Evolutionary conservation across 352 stramenopile genomes (phyloP), one percentile per base, ranked within the genome.

Genomic region (Phytophthora megakarya): DNA sequence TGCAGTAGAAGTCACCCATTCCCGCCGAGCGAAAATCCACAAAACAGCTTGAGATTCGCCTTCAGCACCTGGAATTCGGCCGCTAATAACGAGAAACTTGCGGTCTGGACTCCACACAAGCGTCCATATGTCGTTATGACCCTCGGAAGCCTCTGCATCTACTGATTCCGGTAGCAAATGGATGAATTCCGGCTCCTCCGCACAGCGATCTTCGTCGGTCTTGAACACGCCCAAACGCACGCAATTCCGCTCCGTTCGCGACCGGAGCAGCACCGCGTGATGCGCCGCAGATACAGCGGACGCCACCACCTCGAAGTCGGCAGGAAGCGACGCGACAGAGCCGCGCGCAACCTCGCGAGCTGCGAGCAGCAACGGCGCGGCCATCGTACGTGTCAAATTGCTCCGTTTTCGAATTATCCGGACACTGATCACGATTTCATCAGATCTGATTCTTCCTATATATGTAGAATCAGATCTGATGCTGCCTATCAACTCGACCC

Each of bases 21-120:
- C 46, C 30, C 70, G 46, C 15, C 68, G 60, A 0, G 78, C 67
- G 43, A 76, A 72, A 19, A 93, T 33, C 80, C 78, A 91, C 23
- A 93, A 7, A 18, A 65, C 50, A 33, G 50, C 43, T 70, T 75
- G 16, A 2, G 18, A 45, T 56, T 52, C 18, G 22, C 47, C 67
- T 21, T 75, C 53, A 10, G 56, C 53, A 35, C 12, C 37, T 21
- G 40, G n/a, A 16, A 76, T 23, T 19, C 53, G 51, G 11, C 81
- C 81, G 16, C 63, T 62, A 12, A 91, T 42, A 32, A 88, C 61
- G 23, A 93, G 57, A 54, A 85, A 76, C 9, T 73, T 65, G 7
- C 62, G 69, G 52, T 91, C 77, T 15, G 75, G 62, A 65, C 80
- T 93, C 84, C 78, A 88, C n/a, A 39, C 55, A 0, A 88, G 52